These are phyloP conservation scores for Hypoxylon sp. DNA, from an alignment of 2,329 filamentous ascomycete genomes.

Conservation along the genomic window DNA sequence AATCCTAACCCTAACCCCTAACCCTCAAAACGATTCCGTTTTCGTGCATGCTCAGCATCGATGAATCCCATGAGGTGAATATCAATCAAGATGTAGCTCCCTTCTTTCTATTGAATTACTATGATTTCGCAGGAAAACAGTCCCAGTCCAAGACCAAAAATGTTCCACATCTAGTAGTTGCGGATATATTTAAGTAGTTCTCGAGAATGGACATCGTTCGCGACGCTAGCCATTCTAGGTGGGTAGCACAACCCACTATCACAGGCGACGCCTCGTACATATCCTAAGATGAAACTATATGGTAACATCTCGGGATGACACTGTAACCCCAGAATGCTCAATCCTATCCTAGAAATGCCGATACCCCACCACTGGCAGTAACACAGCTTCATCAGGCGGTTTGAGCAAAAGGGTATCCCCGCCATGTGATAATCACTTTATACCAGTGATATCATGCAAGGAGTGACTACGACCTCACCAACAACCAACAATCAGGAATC, in stretches of 20 bases:
- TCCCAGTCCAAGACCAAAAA: neutral
- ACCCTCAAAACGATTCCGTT: too few relatives aligned
- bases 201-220: neutral
- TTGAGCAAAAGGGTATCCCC: constrained; percentile 1
- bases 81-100: neutral
- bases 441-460: neutral
- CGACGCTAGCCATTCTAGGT: neutral
- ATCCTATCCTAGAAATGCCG: constrained; percentile 18
- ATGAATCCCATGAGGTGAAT: too few relatives aligned
- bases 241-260: neutral
- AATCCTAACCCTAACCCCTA: too few relatives aligned
- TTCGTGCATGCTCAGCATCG: too few relatives aligned
- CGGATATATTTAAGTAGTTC: neutral
- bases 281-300: neutral
- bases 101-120: neutral
- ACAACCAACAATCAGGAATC: neutral
- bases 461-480: neutral
- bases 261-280: neutral
- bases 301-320: constrained; percentile 1
- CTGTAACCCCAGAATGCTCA: constrained; percentile 8
- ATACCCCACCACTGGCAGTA: constrained; percentile 24
- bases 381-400: constrained; percentile 4
- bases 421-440: neutral
- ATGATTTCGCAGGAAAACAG: neutral
- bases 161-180: neutral